Evolutionary conservation across 306 rosid species (phyloP).

Genomic region (Abrus pulchellus): DNA sequence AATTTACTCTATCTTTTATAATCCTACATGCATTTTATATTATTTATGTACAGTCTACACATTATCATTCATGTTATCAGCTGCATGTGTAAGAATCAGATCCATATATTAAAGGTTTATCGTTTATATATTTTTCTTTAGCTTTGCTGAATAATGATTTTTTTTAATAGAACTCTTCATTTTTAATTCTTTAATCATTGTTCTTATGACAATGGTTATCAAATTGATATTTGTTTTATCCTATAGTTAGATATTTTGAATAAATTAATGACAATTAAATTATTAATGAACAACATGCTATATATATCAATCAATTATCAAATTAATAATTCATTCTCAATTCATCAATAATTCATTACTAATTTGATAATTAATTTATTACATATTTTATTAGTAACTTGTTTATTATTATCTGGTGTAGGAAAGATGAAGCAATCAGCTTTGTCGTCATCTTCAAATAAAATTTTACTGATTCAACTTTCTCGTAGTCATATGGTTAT

Average conservation of each 20-base stretch:
- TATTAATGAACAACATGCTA: not conserved
- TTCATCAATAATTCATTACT: not conserved
- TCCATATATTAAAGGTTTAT: not conserved
- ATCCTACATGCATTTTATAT: not conserved
- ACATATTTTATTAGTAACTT: too few species aligned
- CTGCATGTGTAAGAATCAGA: constrained; percentile 28
- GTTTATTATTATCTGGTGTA: not conserved
- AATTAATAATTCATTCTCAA: not conserved
- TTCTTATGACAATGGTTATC: too few species aligned
- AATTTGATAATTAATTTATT: too few species aligned
- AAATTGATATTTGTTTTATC: too few species aligned
- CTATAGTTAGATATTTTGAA: too few species aligned
- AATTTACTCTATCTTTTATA: constrained; percentile 34
- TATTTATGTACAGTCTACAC: not conserved
- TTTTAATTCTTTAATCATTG: too few species aligned
- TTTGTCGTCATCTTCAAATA: not conserved
- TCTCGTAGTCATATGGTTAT: not conserved
- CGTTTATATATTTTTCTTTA: constrained; percentile 5
- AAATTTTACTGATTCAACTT: not conserved
- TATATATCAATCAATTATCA: not conserved
- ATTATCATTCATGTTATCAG: constrained; percentile 22
- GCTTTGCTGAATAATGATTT: too few species aligned
- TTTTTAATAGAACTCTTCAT: too few species aligned
- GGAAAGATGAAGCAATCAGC: constrained; percentile 28
- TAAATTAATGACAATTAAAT: not conserved